Base-by-base conservation (phyloP, 108 stramenopile genomes). In the Cyclotella choctawhatcheeana region DNA sequence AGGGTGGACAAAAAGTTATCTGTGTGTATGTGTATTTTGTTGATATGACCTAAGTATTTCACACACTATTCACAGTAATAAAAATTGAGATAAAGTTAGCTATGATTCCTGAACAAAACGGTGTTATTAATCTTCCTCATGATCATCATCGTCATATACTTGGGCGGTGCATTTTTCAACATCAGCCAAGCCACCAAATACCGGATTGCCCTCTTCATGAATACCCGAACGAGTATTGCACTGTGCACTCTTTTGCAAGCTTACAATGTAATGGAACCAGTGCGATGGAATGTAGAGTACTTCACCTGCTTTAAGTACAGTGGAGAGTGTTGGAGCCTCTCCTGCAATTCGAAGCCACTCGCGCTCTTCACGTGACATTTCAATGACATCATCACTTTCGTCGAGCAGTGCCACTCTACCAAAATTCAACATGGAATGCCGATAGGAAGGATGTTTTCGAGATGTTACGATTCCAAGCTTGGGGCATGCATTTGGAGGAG, bases 221-320 rank as follows among this genome's bases (percentile, higher is more conserved):
- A 86, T 78, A 12, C 90, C 90, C 12, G 82, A 84, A 21, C 97
- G 80, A 13, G 92, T 90, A 78, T 97, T 97, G 86, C 97, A 97
- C 65, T 97, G 97, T 8, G 89, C 91, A 64, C 88, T 91, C 52
- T 94, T 91, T 74, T 95, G 92, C 34, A 97, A 56, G 50, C 84
- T 84, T 26, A 83, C 81, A 64, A 97, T 97, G 77, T 95, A 96
- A 74, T 97, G 97, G 68, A 96, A 93, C 97, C 97, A 97, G 71
- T 86, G 90, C n/a, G 86, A 87, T 2, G 97, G 97, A 18, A 97
- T 78, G 59, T 95, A 97, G 24, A 97, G 67, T 0, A 96, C 88
- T 79, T 97, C 97, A 34, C 97, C 97, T 20, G 85, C 84, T 74
- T 93, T 91, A 51, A 97, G 59, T 21, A 97, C 92, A 1, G 95